These are phyloP conservation scores for Blastocystis sp. DNA, from an alignment of 352 stramenopile genomes.

Conservation along the genomic window DNA sequence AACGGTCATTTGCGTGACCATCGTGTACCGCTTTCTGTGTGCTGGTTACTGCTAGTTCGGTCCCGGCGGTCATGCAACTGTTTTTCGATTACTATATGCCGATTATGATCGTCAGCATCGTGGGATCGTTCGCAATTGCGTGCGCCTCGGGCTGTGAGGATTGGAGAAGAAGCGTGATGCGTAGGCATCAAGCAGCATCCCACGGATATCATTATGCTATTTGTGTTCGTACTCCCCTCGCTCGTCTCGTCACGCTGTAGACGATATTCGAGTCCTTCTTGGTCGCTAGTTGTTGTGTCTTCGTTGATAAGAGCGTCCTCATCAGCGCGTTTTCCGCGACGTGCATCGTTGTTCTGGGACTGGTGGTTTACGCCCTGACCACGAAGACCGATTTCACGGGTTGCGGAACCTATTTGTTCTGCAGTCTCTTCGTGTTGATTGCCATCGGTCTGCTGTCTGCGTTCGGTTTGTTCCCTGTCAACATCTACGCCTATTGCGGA, in stretches of 20 bases:
- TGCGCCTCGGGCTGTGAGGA: background rate
- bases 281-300: slow-evolving; percentile 19
- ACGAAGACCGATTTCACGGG: slow-evolving; percentile 73
- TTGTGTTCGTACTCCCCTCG: slow-evolving; percentile 6
- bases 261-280: slow-evolving; percentile 31
- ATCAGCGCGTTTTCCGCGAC: slow-evolving; percentile 30
- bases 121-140: slow-evolving; percentile 14
- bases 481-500: slow-evolving; percentile 56
- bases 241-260: background rate
- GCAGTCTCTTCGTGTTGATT: slow-evolving; percentile 1
- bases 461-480: slow-evolving; percentile 22
- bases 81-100: slow-evolving; percentile 11
- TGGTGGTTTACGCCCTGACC: slow-evolving; percentile 37
- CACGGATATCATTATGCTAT: slow-evolving; percentile 13
- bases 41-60: slow-evolving; percentile 9
- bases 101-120: slow-evolving; percentile 28
- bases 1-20: background rate
- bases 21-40: background rate
- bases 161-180: background rate
- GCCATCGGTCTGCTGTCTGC: slow-evolving; percentile 15
- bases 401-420: slow-evolving; percentile 39
- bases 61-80: background rate
- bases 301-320: slow-evolving; percentile 18
- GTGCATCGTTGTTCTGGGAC: background rate
- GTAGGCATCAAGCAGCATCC: slow-evolving; percentile 54